Conservation (phyloP, 495 filamentous ascomycete species). For the Pseudomonodictys pantanalensis region DNA sequence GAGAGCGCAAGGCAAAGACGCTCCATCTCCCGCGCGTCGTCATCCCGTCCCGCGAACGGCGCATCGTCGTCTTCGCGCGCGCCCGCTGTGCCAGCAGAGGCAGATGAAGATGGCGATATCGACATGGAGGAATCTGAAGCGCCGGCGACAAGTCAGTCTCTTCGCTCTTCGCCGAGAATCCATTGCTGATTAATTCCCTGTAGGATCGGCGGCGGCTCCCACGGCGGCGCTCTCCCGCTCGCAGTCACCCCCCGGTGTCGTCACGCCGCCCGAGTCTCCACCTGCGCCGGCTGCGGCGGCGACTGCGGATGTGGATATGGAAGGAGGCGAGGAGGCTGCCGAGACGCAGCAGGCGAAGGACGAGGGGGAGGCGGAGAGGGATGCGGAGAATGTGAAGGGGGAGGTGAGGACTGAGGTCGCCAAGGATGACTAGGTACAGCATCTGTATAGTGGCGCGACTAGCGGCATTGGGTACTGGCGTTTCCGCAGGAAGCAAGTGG, state of each 20-base stretch:
- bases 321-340: not conserved
- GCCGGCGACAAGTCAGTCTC: not conserved
- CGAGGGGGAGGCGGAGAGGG: slow-evolving; percentile 19
- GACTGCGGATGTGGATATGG: slow-evolving; percentile 22
- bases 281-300: slow-evolving; percentile 3
- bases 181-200: not conserved
- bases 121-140: slow-evolving; percentile 28
- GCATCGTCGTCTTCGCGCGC: slow-evolving; percentile 20
- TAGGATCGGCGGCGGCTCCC: slow-evolving; percentile 5
- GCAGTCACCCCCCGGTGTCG: slow-evolving; percentile 17
- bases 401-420: slow-evolving; percentile 13
- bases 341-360: slow-evolving; percentile 3
- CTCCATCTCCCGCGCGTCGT: slow-evolving; percentile 28
- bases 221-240: not conserved
- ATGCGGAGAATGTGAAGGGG: slow-evolving; percentile 10
- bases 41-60: slow-evolving; percentile 18
- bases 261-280: slow-evolving; percentile 32
- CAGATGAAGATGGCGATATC: slow-evolving; percentile 33
- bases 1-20: slow-evolving; percentile 16
- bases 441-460: too few relatives aligned
- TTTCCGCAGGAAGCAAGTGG: too few relatives aligned
- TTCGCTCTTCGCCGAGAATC: not conserved
- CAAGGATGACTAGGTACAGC: too few relatives aligned
- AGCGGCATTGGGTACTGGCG: too few relatives aligned
- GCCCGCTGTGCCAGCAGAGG: slow-evolving; percentile 16